Evolutionary conservation across 495 filamentous ascomycete species (phyloP), one percentile per base, ranked within the genome.

Genomic region (Tuber indicum): DNA sequence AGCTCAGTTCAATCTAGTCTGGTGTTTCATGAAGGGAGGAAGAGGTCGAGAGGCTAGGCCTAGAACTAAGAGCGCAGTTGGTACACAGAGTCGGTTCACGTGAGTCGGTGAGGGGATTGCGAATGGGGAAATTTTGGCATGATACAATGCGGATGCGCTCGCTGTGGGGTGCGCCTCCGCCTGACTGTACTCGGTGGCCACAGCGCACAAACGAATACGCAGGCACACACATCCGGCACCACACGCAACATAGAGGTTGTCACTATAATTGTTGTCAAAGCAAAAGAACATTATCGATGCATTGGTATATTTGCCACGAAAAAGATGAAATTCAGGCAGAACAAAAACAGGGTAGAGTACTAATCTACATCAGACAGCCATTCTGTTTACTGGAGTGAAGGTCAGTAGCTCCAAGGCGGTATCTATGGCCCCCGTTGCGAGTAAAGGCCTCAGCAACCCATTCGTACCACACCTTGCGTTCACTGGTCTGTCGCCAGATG

Each of bases 401-500:
- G 72, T 97, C 94, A 79, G 92, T 94, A 73, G 90, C 87, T 2
- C 91, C 93, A 39, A 98, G 86, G 83, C 92, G 90, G 81, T 94
- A 87, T 72, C 92, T 88, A 77, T 88, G 89, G 72, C 87, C 88
- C 26, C 86, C 88, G n/a, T 87, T 86, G 85, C 86, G 87, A 32
- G 90, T 87, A 82, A 91, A 97, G 39, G 90, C 92, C 84, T 98
- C 96, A 1, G 97, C 91, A 81, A 96, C 87, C 96, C 96, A 99
- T 84, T 99, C 95, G 84, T 99, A 99, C 96, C 96, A 99, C 19
- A 98, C 95, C 85, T 94, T 97, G 32, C 92, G 89, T 81, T 97
- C 93, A 84, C 98, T 94, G 10, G 96, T 98, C 84, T 94, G 92
- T 77, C 96, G 89, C 90, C 93, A 98, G 88, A 99, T 97, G 81